A percentile compares a stretch with the other conserved stretches of the same genome.
Conservation (phyloP, 192 early-diverging fungal genomes). For the Polychytrium aggregatum region DNA sequence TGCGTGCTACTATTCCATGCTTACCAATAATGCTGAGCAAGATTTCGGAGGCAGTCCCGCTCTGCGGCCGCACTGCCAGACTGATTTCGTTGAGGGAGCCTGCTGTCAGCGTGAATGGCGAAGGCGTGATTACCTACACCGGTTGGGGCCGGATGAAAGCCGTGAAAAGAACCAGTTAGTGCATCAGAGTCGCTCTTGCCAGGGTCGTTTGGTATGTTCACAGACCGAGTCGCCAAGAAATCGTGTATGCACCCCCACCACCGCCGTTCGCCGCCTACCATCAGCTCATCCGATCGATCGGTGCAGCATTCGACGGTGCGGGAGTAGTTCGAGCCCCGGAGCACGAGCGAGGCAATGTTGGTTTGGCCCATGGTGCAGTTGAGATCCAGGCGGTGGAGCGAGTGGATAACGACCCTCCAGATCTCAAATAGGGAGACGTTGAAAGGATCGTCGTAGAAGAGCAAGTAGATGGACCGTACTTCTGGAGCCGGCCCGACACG, state of each 20-base stretch:
- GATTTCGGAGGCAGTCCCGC: neutral
- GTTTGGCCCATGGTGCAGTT: slow-evolving; percentile 34
- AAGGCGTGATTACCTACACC: slow-evolving; percentile 10
- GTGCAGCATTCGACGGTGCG: slow-evolving; percentile 24
- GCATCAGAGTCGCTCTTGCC: no score
- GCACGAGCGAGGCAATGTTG: slow-evolving; percentile 22
- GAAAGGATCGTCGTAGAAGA: slow-evolving; percentile 34
- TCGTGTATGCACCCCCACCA: neutral
- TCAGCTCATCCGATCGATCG: slow-evolving; percentile 14
- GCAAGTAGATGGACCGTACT: slow-evolving; percentile 23
- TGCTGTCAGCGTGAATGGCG: slow-evolving; percentile 26
- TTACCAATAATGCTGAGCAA: slow-evolving; percentile 37
- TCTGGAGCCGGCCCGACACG: slow-evolving; percentile 16
- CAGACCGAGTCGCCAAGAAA: neutral
- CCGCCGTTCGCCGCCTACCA: neutral
- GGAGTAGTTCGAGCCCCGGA: slow-evolving; percentile 22
- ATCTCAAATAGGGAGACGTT: slow-evolving; percentile 25
- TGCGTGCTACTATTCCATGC: no score
- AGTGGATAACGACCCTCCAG: slow-evolving; percentile 30
- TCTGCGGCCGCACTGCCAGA: slow-evolving; percentile 18
- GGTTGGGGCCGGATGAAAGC: no score
- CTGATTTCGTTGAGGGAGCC: slow-evolving; percentile 31
- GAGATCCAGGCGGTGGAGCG: slow-evolving; percentile 29
- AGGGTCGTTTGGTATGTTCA: no score
- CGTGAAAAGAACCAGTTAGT: no score